Evolutionary conservation across 2,329 filamentous ascomycete genomes (phyloP).

Genomic region (Zasmidium cellare): DNA sequence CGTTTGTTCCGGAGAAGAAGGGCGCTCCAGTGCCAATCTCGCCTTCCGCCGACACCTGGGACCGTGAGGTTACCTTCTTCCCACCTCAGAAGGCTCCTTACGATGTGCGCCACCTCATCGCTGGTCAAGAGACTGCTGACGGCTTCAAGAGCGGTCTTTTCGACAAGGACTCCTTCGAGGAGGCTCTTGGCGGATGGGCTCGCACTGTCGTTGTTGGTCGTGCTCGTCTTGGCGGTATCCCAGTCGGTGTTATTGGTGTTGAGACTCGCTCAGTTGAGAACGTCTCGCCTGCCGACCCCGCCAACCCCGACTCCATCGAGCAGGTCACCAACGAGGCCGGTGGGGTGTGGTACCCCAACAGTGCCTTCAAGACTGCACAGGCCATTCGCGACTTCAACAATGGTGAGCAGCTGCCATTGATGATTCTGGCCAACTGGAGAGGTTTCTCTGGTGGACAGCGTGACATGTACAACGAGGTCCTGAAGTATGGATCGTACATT

Average conservation of each 20-base stretch:
- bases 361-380: constrained; percentile 98
- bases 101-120: constrained; percentile 92
- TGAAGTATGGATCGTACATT: constrained; percentile 99
- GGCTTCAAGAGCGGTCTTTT: constrained; percentile 91
- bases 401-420: constrained; percentile 94
- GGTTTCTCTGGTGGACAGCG: constrained; percentile 99
- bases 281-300: constrained; percentile 91
- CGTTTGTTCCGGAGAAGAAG: constrained; percentile 94
- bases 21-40: constrained; percentile 90
- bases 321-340: constrained; percentile 92
- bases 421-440: constrained; percentile 99
- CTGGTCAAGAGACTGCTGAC: constrained; percentile 79
- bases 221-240: constrained; percentile 93
- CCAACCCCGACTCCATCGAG: constrained; percentile 97
- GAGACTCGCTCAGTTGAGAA: constrained; percentile 97
- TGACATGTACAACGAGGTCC: constrained; percentile 99
- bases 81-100: constrained; percentile 82
- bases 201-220: constrained; percentile 95
- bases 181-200: constrained; percentile 95
- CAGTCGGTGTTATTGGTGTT: constrained; percentile 96
- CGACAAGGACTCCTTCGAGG: constrained; percentile 94
- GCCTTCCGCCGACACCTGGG: constrained; percentile 82
- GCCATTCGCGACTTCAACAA: constrained; percentile 99
- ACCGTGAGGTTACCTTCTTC: constrained; percentile 83
- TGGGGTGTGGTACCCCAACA: constrained; percentile 99